Percentiles rank a stretch among this genome's conserved stretches.
Conservation (phyloP, 306 rosid genomes). For the Gastrolobium bilobum region DNA sequence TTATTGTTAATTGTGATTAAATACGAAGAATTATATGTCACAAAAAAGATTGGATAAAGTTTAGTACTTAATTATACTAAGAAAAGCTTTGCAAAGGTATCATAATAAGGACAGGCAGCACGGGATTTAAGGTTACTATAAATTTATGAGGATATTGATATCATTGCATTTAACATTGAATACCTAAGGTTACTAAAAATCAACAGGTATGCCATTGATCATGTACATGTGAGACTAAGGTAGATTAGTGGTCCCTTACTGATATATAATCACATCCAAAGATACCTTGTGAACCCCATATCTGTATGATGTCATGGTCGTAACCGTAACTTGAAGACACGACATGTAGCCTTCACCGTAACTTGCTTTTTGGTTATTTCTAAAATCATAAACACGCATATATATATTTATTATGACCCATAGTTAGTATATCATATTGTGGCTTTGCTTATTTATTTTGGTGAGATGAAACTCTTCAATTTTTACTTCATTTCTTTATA, state of each 20-base stretch:
- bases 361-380: conserved; percentile 50
- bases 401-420: background rate
- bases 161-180: conserved; percentile 24
- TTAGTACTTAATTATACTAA: conserved; percentile 13
- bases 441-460: background rate
- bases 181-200: conserved; percentile 33
- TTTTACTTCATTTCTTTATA: background rate
- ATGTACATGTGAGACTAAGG: conserved; percentile 53
- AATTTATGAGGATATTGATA: conserved; percentile 7
- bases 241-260: conserved; percentile 53
- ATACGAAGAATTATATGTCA: background rate
- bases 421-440: background rate
- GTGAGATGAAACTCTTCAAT: conserved; percentile 10
- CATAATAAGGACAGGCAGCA: conserved; percentile 8
- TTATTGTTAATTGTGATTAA: conserved; percentile 22
- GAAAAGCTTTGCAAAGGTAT: conserved; percentile 5
- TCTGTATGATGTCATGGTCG: conserved; percentile 68
- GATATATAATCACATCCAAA: conserved; percentile 35
- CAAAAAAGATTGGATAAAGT: background rate
- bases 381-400: background rate
- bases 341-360: conserved; percentile 47
- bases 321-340: conserved; percentile 69
- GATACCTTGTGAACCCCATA: conserved; percentile 53
- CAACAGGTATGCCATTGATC: conserved; percentile 21
- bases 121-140: background rate